These are phyloP conservation scores for Aspergillus novofumigatus DNA, from an alignment of 2,329 filamentous ascomycete species.

Conservation along the genomic window DNA sequence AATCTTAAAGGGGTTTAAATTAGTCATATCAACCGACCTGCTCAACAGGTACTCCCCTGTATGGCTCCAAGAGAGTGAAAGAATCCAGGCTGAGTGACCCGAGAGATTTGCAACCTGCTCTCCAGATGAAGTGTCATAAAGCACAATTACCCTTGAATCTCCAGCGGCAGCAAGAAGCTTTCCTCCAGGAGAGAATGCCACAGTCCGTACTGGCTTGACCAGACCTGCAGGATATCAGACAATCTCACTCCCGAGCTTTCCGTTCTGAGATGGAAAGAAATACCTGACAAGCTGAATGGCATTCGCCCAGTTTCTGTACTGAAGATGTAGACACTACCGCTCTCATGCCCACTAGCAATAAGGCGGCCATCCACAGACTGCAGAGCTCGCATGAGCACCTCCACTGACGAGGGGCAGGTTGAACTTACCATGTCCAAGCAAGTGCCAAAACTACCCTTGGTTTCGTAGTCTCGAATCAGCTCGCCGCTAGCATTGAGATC, in stretches of 20 bases:
- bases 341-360: slow-evolving; percentile 90
- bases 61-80: slow-evolving; percentile 86
- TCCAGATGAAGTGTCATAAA: slow-evolving; percentile 89
- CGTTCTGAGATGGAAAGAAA: slow-evolving; percentile 16
- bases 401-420: not conserved
- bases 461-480: slow-evolving; percentile 81
- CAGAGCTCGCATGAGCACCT: slow-evolving; percentile 11
- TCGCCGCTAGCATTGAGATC: slow-evolving; percentile 55
- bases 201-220: slow-evolving; percentile 76
- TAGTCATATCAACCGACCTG: slow-evolving; percentile 49
- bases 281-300: slow-evolving; percentile 77
- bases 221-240: slow-evolving; percentile 56
- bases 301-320: slow-evolving; percentile 85
- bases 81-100: slow-evolving; percentile 81
- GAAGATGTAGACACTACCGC: slow-evolving; percentile 88
- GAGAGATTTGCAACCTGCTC: slow-evolving; percentile 85
- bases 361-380: slow-evolving; percentile 71
- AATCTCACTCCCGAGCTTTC: not conserved
- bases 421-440: slow-evolving; percentile 70
- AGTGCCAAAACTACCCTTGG: slow-evolving; percentile 86
- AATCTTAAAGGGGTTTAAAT: not conserved
- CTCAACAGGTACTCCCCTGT: slow-evolving; percentile 89
- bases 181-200: slow-evolving; percentile 82
- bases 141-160: slow-evolving; percentile 79
- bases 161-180: slow-evolving; percentile 85